Conservation (phyloP, 371 early-diverging fungal genomes). For the Mortierella sp. region DNA sequence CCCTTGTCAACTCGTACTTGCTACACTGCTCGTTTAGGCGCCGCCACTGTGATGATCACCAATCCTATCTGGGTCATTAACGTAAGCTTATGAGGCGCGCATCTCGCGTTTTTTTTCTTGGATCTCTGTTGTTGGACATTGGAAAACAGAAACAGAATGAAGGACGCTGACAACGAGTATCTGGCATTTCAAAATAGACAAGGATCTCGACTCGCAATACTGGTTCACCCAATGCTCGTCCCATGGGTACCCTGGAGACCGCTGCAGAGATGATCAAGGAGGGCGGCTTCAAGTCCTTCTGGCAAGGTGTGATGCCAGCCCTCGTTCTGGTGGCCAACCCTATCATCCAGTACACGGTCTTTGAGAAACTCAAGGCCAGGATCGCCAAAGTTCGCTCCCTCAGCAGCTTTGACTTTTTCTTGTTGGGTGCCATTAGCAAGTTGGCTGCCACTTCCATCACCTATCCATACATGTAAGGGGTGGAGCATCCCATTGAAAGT, state of each 20-base stretch:
- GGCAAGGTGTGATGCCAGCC: conserved; percentile 91
- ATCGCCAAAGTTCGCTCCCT: conserved; percentile 65
- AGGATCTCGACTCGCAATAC: conserved; percentile 74
- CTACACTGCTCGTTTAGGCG: conserved; percentile 53
- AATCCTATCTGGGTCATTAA: conserved; percentile 99
- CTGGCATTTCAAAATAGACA: conserved; percentile 57
- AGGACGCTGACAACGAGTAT: background rate
- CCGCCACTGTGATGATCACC: conserved; percentile 87
- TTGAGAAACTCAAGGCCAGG: conserved; percentile 89
- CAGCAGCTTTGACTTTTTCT: conserved; percentile 89
- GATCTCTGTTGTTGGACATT: background rate
- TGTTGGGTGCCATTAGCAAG: conserved; percentile 94
- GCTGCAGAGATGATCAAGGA: conserved; percentile 80
- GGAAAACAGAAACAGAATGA: too few relatives aligned
- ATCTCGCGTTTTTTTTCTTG: background rate
- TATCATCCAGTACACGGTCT: conserved; percentile 96
- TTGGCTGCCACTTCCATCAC: conserved; percentile 94
- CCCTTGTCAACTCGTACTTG: background rate
- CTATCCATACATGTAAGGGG: conserved; percentile 93
- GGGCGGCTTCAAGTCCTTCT: conserved; percentile 88
- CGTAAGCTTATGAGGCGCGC: conserved; percentile 56
- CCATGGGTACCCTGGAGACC: conserved; percentile 60
- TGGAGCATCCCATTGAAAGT: too few relatives aligned
- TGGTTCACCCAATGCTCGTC: conserved; percentile 52
- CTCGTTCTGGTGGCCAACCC: conserved; percentile 97